phyloP scores from a whole-genome alignment of 1,284 basidiomycete species.

The Microbotryum violaceum region DNA sequence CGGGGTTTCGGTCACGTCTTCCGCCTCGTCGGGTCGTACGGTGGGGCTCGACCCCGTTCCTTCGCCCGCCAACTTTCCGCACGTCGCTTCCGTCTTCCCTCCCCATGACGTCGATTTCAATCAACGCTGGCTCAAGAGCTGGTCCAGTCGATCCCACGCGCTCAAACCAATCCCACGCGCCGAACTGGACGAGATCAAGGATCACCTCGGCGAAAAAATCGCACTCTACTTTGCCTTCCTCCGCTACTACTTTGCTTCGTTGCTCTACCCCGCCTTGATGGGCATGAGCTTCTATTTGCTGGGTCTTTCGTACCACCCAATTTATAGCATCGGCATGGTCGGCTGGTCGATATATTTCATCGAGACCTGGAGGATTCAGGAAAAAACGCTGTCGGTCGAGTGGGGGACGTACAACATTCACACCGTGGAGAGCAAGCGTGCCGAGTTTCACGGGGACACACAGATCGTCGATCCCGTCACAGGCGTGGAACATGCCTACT shows the following conservation, averaged over 20 bases:
- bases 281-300: constrained; percentile 49
- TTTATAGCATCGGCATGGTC: constrained; percentile 67
- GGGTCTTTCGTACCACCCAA: constrained; percentile 55
- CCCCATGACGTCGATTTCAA: constrained; percentile 78
- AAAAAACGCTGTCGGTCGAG: constrained; percentile 66
- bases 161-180: constrained; percentile 45
- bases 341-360: constrained; percentile 78
- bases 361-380: constrained; percentile 78
- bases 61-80: constrained; percentile 53
- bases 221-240: constrained; percentile 90
- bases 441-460: constrained; percentile 50
- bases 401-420: constrained; percentile 72
- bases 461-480: constrained; percentile 28
- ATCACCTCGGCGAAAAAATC: constrained; percentile 73
- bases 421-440: constrained; percentile 65
- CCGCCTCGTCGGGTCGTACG: constrained; percentile 11
- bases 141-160: constrained; percentile 53
- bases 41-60: constrained; percentile 20
- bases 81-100: constrained; percentile 67
- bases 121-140: constrained; percentile 59
- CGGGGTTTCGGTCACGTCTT: constrained; percentile 16
- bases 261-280: constrained; percentile 39
- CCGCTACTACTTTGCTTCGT: constrained; percentile 56
- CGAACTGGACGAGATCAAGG: constrained; percentile 54
- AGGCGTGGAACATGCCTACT: constrained; percentile 19